Conservation (phyloP, 345 rosid genomes). For the Brassica cretica region DNA sequence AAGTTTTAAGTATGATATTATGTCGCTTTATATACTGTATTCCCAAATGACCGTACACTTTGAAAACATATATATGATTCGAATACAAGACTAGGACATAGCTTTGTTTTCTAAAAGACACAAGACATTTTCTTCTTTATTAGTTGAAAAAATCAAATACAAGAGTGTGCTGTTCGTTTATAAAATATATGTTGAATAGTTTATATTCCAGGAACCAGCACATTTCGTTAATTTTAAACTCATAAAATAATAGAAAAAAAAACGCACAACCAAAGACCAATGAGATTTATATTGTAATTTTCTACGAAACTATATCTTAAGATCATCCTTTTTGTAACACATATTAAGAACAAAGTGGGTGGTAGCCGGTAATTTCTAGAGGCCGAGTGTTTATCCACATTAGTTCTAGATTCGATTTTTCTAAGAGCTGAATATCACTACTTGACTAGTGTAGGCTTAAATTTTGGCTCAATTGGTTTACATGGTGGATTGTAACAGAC, state of each 20-base stretch:
- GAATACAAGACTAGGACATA: constrained; percentile 7
- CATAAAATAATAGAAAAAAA: too few species aligned
- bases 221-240: background rate
- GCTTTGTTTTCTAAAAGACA: background rate
- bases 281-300: background rate
- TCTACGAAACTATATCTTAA: background rate
- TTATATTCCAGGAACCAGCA: background rate
- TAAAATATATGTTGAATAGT: background rate
- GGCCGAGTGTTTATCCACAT: too few species aligned
- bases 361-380: too few species aligned
- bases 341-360: too few species aligned
- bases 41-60: background rate
- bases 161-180: constrained; percentile 17
- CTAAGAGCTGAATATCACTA: too few species aligned
- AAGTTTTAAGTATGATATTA: background rate
- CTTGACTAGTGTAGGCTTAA: too few species aligned
- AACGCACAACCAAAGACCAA: background rate
- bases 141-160: background rate
- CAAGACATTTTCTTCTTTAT: background rate
- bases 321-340: background rate
- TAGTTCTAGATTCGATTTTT: too few species aligned
- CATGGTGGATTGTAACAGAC: too few species aligned
- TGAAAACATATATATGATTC: background rate
- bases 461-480: too few species aligned
- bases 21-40: background rate